Percentiles rank a stretch among this genome's conserved stretches.
Conservation (phyloP, 441 rosid genomes). For the Gossypium trilobum region DNA sequence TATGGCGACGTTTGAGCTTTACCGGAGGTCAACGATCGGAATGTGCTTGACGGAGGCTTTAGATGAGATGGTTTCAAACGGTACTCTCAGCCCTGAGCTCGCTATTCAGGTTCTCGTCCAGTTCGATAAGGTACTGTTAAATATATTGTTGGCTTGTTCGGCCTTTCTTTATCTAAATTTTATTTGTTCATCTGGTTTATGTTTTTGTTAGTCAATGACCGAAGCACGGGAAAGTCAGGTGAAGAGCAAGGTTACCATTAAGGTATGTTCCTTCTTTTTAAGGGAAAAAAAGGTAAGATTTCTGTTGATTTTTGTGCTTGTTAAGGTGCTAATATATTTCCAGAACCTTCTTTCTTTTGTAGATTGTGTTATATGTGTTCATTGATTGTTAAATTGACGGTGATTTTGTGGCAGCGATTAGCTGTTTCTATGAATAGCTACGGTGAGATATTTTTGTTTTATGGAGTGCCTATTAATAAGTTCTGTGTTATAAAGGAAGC, state of each 20-base stretch:
- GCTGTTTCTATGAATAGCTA: neutral
- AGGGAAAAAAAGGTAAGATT: neutral
- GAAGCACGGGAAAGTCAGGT: conserved; percentile 82
- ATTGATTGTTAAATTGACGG: neutral
- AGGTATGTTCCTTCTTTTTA: conserved; percentile 35
- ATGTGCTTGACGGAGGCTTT: conserved; percentile 93
- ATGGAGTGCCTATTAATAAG: neutral
- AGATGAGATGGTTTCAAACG: conserved; percentile 89
- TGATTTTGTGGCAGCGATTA: neutral
- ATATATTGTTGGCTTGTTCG: neutral
- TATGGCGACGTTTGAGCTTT: conserved; percentile 95
- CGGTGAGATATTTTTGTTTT: neutral
- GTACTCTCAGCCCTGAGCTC: conserved; percentile 84
- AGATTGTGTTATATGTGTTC: neutral
- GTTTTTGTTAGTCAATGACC: conserved; percentile 64
- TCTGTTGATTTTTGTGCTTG: neutral
- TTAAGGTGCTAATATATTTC: neutral
- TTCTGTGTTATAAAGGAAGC: neutral
- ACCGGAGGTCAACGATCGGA: conserved; percentile 88
- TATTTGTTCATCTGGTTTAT: neutral
- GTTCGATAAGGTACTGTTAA: conserved; percentile 68
- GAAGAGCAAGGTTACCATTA: conserved; percentile 79
- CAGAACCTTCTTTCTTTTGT: neutral
- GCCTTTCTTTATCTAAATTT: neutral
- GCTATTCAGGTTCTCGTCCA: conserved; percentile 95